Conservation (phyloP, 2,329 filamentous ascomycete genomes). For the Chaetoscypha palmicola region DNA sequence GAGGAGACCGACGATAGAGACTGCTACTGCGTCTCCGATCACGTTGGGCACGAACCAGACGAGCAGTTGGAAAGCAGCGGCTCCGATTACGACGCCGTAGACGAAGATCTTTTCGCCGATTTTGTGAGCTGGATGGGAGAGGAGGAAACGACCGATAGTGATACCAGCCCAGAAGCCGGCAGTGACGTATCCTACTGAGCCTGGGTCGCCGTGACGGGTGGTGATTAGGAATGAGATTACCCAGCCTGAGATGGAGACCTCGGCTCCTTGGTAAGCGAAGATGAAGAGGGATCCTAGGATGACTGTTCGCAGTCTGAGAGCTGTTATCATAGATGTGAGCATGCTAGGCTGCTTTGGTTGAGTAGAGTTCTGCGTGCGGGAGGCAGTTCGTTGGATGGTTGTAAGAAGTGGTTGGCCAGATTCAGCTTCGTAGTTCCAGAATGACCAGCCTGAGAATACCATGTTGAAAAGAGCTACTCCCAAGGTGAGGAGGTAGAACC, state of each 20-base stretch:
- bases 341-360: conserved; percentile 30
- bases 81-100: conserved; percentile 52
- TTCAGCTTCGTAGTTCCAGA: conserved; percentile 63
- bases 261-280: conserved; percentile 79
- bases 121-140: conserved; percentile 58
- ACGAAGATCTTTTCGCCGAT: conserved; percentile 68
- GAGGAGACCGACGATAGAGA: conserved; percentile 64
- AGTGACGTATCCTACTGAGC: conserved; percentile 71
- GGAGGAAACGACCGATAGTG: conserved; percentile 65
- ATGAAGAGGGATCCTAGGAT: conserved; percentile 74
- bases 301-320: conserved; percentile 46
- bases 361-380: conserved; percentile 13
- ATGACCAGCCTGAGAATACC: conserved; percentile 57
- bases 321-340: conserved; percentile 36
- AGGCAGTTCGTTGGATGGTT: conserved; percentile 37
- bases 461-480: conserved; percentile 50
- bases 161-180: conserved; percentile 67
- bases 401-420: conserved; percentile 35
- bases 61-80: conserved; percentile 63
- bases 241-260: conserved; percentile 81
- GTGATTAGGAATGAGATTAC: conserved; percentile 78
- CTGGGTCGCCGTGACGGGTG: conserved; percentile 61
- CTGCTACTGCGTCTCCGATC: conserved; percentile 60
- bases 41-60: conserved; percentile 74
- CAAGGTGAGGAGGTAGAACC: conserved; percentile 65